Base-by-base conservation (phyloP, 805 yeast genomes). In the Teunomyces pallodes region DNA sequence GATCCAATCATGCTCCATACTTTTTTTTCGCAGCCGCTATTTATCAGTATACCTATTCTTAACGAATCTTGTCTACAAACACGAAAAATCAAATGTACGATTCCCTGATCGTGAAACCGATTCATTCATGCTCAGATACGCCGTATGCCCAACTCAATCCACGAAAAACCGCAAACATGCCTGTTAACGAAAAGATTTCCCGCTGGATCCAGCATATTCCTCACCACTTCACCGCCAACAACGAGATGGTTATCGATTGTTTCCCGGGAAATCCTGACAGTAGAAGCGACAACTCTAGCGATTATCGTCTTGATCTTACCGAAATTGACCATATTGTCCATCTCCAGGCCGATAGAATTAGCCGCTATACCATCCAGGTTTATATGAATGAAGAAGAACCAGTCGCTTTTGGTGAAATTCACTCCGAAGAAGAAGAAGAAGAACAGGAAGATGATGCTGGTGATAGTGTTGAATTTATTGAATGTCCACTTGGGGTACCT, bases 161-260 rank as follows among this genome's bases (percentile, higher is more conserved):
- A 9, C 72, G 89, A 57, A 65, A 65, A 28, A 81, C 82, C 2
- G 67, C 76, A 7, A 83, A 81, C 61, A 86, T 87, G 90, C 74
- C 82, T 1, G 79, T 75, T 52, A 69, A 65, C 42, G 92, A 87
- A 56, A 87, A 86, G 56, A 87, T 87, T 0, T 71, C 72, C 33
- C 66, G 62, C 5, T 87, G 94, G 94, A 76, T 87, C 31, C 66
- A 68, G 3, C 70, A 73, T 27, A 75, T 87, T 3, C 91, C 91
- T 1, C 59, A 74, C 7, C 72, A 65, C 44, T 58, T 66, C 0
- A 52, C 62, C 14, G 58, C 53, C 35, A 53, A 56, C 29, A 40
- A 48, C 26, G 56, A 54, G 13, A 39, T 58, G 13, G 49, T 54
- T 47, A 13, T 74, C 73, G 75, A 74, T n/a, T 81, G 85, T 52